A percentile compares a stretch with the other conserved stretches of the same genome.
Evolutionary conservation across 2,329 filamentous ascomycete genomes (phyloP).

Genomic region (Diatrype stigma): DNA sequence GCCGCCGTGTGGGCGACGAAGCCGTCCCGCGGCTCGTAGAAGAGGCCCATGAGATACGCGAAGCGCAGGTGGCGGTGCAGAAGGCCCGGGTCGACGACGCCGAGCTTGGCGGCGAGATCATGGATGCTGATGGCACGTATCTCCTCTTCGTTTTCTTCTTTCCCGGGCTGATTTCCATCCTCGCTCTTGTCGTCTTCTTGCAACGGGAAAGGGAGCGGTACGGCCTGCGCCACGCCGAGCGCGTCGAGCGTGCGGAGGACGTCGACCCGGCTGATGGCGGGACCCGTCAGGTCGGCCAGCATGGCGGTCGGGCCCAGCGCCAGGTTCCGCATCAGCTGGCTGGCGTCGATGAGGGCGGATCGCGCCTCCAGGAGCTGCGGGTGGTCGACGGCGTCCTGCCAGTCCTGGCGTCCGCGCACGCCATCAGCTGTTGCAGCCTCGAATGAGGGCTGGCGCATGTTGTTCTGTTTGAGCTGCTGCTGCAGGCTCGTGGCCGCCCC

Average conservation of each 20-base stretch:
- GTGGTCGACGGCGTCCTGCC: slow-evolving; percentile 5
- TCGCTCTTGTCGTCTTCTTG: too few species aligned
- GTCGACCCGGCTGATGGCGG: not conserved
- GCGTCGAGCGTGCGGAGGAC: slow-evolving; percentile 4
- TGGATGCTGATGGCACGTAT: slow-evolving; percentile 3
- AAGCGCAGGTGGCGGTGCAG: slow-evolving; percentile 10
- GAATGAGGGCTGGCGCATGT: slow-evolving; percentile 7
- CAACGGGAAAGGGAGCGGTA: not conserved
- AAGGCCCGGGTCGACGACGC: not conserved
- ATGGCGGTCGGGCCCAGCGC: slow-evolving; percentile 5
- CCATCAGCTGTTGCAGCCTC: too few species aligned
- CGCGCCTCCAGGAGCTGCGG: slow-evolving; percentile 5
- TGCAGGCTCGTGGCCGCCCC: slow-evolving; percentile 9
- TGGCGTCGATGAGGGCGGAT: slow-evolving; percentile 8
- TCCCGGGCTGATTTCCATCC: too few species aligned
- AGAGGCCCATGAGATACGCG: slow-evolving; percentile 11
- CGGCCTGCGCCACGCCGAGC: slow-evolving; percentile 3
- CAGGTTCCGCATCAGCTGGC: slow-evolving; percentile 4
- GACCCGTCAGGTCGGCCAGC: not conserved
- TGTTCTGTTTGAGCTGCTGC: slow-evolving; percentile 5
- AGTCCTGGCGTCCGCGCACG: slow-evolving; percentile 7
- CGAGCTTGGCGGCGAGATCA: slow-evolving; percentile 5
- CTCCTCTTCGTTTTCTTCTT: too few species aligned
- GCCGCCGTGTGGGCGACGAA: slow-evolving; percentile 10
- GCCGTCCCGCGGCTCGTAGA: slow-evolving; percentile 5